These are phyloP conservation scores for Dryas alaskensis DNA, from an alignment of 306 rosid genomes.

Conservation along the genomic window DNA sequence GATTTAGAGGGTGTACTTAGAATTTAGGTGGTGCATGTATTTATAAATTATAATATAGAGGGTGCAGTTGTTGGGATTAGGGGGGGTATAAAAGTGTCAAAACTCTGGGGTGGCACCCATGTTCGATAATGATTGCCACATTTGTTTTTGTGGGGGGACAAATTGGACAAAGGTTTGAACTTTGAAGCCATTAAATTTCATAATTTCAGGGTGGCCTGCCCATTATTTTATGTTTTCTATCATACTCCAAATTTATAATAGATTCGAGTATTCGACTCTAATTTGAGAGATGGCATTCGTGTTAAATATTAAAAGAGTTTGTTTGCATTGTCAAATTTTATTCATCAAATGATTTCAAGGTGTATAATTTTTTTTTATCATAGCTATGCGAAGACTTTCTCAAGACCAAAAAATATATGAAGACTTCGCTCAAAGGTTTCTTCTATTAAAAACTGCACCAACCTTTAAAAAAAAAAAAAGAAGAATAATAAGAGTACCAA, in stretches of 20 bases:
- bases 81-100: constrained; percentile 33
- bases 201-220: constrained; percentile 1
- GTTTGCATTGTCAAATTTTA: too few relatives aligned
- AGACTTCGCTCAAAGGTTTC: too few relatives aligned
- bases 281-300: not conserved
- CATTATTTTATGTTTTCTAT: not conserved
- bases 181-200: not conserved
- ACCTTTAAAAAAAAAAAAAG: too few relatives aligned
- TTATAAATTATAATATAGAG: not conserved
- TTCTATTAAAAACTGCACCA: too few relatives aligned
- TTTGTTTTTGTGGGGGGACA: constrained; percentile 15
- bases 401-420: too few relatives aligned
- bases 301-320: too few relatives aligned
- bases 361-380: too few relatives aligned
- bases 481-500: too few relatives aligned
- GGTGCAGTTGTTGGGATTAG: constrained; percentile 25
- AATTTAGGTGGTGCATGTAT: not conserved
- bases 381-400: too few relatives aligned
- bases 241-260: not conserved
- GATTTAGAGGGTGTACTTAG: constrained; percentile 12
- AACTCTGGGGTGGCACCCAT: constrained; percentile 78
- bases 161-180: not conserved
- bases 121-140: constrained; percentile 67
- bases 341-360: too few relatives aligned
- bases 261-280: not conserved